These are phyloP conservation scores for Dioscorea zingiberensis DNA, from an alignment of 106 monocot genomes.

Conservation along the genomic window DNA sequence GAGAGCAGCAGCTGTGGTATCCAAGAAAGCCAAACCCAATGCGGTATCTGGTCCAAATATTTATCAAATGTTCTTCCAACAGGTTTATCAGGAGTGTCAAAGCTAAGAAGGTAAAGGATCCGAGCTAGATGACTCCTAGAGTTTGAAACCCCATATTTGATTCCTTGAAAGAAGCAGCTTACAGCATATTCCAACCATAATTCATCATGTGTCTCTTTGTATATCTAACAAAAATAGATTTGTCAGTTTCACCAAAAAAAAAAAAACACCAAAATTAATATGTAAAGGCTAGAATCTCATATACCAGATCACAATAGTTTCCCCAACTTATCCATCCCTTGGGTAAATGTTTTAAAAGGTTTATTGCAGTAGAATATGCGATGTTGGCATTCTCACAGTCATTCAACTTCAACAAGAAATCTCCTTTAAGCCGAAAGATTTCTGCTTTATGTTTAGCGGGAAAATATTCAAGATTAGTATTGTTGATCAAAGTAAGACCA, in stretches of 20 bases:
- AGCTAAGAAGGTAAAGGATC: conserved; percentile 94
- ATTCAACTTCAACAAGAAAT: conserved; percentile 88
- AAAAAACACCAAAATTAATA: conserved; percentile 1
- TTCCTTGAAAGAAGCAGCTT: conserved; percentile 95
- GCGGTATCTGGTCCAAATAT: conserved; percentile 92
- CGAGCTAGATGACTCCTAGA: conserved; percentile 94
- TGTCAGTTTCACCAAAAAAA: background rate
- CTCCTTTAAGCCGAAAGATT: conserved; percentile 93
- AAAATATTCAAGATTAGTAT: conserved; percentile 96
- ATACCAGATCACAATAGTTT: conserved; percentile 97
- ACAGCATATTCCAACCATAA: conserved; percentile 95
- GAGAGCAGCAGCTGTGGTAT: conserved; percentile 95
- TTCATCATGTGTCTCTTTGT: conserved; percentile 88
- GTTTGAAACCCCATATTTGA: conserved; percentile 93
- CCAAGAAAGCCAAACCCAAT: conserved; percentile 99
- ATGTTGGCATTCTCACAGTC: conserved; percentile 87
- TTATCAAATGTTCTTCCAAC: conserved; percentile 90
- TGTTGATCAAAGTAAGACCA: conserved; percentile 93
- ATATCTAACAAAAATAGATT: conserved; percentile 41
- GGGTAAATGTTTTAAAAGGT: conserved; percentile 81
- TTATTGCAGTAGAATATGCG: conserved; percentile 81
- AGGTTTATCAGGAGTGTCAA: conserved; percentile 84
- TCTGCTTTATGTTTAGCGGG: conserved; percentile 89
- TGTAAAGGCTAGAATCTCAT: background rate
- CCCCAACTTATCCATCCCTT: conserved; percentile 99